These are phyloP conservation scores for Verticillium dahliae DNA, from an alignment of 2,329 filamentous ascomycete species.

Conservation along the genomic window DNA sequence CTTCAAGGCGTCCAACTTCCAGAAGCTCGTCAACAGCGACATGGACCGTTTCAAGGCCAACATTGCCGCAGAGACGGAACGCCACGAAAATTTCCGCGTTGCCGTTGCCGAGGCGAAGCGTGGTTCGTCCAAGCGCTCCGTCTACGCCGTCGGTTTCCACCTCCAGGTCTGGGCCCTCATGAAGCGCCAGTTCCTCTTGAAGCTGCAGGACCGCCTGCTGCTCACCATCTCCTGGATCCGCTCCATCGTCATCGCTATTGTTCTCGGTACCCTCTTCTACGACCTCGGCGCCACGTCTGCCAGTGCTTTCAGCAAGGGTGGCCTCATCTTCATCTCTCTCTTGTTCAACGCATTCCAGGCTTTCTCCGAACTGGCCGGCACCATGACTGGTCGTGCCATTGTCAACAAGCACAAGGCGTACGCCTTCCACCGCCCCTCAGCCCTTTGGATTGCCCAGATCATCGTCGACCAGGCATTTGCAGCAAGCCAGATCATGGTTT, in stretches of 20 bases:
- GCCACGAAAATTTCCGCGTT: constrained; percentile 68
- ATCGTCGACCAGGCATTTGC: constrained; percentile 71
- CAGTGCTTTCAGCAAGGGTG: constrained; percentile 74
- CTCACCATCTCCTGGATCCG: constrained; percentile 64
- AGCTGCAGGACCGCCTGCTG: constrained; percentile 80
- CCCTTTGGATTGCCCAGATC: constrained; percentile 78
- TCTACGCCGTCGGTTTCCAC: constrained; percentile 79
- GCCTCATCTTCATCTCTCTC: constrained; percentile 72
- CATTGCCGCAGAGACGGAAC: constrained; percentile 57
- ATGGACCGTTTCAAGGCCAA: constrained; percentile 63
- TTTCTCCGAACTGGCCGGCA: constrained; percentile 68
- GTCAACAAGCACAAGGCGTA: constrained; percentile 82
- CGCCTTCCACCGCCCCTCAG: constrained; percentile 75
- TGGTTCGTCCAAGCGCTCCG: constrained; percentile 64
- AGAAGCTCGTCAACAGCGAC: constrained; percentile 51
- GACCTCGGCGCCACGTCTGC: constrained; percentile 58
- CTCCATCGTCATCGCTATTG: constrained; percentile 66
- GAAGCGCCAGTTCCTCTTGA: constrained; percentile 77
- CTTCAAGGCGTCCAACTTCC: constrained; percentile 59
- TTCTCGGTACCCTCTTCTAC: constrained; percentile 74
- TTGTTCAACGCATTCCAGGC: constrained; percentile 86
- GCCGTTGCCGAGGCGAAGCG: constrained; percentile 77
- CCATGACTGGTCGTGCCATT: constrained; percentile 70
- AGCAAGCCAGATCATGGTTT: constrained; percentile 62
- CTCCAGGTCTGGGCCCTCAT: constrained; percentile 77